Conservation (phyloP, 768 basidiomycete species). For the Tremella fuciformis region DNA sequence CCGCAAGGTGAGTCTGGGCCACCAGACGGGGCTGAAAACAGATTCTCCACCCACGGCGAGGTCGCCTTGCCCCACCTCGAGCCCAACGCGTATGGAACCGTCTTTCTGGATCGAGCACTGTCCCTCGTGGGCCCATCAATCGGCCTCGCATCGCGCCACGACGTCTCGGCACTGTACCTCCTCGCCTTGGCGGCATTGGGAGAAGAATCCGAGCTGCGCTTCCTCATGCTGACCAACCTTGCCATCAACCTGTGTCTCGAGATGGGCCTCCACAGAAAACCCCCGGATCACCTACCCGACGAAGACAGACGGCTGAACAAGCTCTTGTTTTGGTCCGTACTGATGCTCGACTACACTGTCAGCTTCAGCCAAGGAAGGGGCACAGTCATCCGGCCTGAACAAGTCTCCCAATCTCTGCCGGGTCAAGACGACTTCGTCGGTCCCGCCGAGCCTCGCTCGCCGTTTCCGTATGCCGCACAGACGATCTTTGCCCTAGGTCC, state of each 20-base stretch:
- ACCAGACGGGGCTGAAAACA: background rate
- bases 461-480: constrained; percentile 7
- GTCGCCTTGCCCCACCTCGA: background rate
- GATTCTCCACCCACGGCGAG: constrained; percentile 5
- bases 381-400: background rate
- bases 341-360: constrained; percentile 5
- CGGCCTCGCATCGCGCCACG: background rate
- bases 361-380: background rate
- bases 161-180: background rate
- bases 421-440: background rate
- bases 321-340: constrained; percentile 4
- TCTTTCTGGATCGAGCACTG: constrained; percentile 3
- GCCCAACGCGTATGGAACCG: background rate
- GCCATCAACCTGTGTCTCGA: background rate
- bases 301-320: background rate
- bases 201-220: background rate
- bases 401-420: background rate
- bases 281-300: background rate
- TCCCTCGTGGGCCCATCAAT: background rate
- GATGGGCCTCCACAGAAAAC: constrained; percentile 1
- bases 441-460: constrained; percentile 5
- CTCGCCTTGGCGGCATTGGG: constrained; percentile 7
- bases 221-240: background rate
- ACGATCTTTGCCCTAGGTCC: constrained; percentile 6
- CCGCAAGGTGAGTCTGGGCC: background rate